Conservation (phyloP, 2,329 filamentous ascomycete species). For the Ceratocystis albifundus region DNA sequence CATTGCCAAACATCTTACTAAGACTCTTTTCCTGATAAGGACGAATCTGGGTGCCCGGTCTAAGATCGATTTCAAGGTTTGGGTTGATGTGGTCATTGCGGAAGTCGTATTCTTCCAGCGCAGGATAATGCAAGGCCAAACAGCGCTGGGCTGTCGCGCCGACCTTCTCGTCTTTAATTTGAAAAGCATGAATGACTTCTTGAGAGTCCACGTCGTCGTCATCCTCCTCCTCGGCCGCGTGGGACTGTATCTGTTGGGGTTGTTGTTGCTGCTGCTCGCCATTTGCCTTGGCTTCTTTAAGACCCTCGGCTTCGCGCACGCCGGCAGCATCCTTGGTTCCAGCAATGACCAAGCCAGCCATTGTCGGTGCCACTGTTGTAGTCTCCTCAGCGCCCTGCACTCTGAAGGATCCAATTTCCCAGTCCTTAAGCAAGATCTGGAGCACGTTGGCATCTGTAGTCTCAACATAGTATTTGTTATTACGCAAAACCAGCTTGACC, state of each 20-base stretch:
- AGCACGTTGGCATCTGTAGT: constrained; percentile 79
- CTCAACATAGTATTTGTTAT: constrained; percentile 90
- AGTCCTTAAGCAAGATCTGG: constrained; percentile 74
- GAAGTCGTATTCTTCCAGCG: constrained; percentile 96
- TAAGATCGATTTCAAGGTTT: constrained; percentile 85
- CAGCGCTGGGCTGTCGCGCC: constrained; percentile 84
- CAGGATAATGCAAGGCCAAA: constrained; percentile 71
- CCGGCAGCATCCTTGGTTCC: constrained; percentile 89
- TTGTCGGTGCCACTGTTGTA: constrained; percentile 71
- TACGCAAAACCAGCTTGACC: constrained; percentile 86
- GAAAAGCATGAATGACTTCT: constrained; percentile 83
- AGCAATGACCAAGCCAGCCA: constrained; percentile 79
- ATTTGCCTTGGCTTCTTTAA: constrained; percentile 18
- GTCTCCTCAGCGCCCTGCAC: constrained; percentile 61
- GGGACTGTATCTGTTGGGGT: neutral
- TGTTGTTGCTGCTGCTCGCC: neutral
- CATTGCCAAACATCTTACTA: constrained; percentile 99
- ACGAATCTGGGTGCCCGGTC: constrained; percentile 78
- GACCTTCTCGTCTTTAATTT: constrained; percentile 71
- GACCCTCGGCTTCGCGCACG: constrained; percentile 55
- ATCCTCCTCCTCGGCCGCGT: constrained; percentile 46
- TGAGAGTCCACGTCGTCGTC: constrained; percentile 81
- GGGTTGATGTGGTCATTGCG: constrained; percentile 80
- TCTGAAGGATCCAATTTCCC: constrained; percentile 66
- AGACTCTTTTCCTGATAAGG: constrained; percentile 95